Conservation (phyloP, 2,329 filamentous ascomycete species). For the Claviceps pusilla region DNA sequence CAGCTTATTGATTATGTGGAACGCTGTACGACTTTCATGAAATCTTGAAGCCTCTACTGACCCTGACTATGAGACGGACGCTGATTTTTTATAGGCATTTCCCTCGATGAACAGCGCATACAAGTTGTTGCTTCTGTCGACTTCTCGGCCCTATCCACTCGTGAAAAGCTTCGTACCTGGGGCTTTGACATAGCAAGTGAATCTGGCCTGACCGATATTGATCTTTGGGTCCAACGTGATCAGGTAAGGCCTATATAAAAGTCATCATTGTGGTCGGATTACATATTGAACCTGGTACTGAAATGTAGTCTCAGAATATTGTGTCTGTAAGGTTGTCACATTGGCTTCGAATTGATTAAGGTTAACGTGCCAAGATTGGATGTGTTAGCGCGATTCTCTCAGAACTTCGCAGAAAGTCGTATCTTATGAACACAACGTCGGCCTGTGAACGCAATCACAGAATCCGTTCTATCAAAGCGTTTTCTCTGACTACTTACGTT, state of each 20-base stretch:
- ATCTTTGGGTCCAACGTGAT: not conserved
- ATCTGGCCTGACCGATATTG: not conserved
- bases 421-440: conserved; percentile 19
- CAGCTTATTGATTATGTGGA: conserved; percentile 15
- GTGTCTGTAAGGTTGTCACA: conserved; percentile 38
- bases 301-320: conserved; percentile 57
- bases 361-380: conserved; percentile 39
- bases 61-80: conserved; percentile 12
- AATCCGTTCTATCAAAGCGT: conserved; percentile 35
- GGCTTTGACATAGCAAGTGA: not conserved
- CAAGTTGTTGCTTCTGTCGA: conserved; percentile 1
- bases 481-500: conserved; percentile 51
- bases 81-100: conserved; percentile 1
- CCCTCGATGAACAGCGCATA: not conserved
- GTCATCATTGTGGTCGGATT: not conserved
- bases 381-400: conserved; percentile 79
- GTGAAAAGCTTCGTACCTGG: conserved; percentile 1
- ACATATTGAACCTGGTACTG: not conserved
- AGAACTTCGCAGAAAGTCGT: conserved; percentile 52
- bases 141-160: conserved; percentile 1
- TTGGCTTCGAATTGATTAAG: not conserved
- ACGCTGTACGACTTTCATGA: not conserved
- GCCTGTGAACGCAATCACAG: not conserved
- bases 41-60: not conserved
- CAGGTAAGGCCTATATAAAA: not conserved